Evolutionary conservation across 2,329 filamentous ascomycete genomes (phyloP).

Genomic region (Pseudocercospora eumusae): DNA sequence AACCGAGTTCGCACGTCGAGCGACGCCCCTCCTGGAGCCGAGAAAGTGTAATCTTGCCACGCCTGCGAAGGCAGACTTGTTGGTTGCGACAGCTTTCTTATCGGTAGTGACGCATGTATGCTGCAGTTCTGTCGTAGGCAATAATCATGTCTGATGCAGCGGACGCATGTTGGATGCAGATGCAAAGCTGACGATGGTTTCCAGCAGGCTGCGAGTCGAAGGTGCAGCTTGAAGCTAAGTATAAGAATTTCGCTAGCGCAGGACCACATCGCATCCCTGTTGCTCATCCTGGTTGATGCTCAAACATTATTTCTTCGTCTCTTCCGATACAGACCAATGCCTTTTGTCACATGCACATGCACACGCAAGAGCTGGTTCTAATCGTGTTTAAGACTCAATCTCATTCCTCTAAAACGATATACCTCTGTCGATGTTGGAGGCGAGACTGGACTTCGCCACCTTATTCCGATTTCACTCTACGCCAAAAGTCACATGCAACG

Average conservation of each 20-base stretch:
- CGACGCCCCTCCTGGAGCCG: conserved; percentile 17
- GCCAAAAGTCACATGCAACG: background rate
- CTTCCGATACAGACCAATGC: background rate
- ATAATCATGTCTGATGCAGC: background rate
- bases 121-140: background rate
- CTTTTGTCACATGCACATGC: background rate
- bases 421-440: conserved; percentile 2
- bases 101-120: background rate
- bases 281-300: background rate
- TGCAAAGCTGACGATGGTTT: background rate
- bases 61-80: conserved; percentile 1
- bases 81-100: background rate
- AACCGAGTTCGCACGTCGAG: background rate
- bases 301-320: background rate
- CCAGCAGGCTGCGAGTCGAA: background rate
- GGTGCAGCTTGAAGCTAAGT: conserved; percentile 2
- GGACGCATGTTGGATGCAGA: background rate
- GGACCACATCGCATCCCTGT: background rate
- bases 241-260: background rate
- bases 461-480: background rate
- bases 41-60: conserved; percentile 23
- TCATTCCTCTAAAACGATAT: background rate
- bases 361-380: background rate
- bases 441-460: conserved; percentile 1
- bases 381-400: background rate